Evolutionary conservation across 106 monocot genomes (phyloP), one percentile per base, ranked within the genome.

Genomic region (Cymbidium sinense): DNA sequence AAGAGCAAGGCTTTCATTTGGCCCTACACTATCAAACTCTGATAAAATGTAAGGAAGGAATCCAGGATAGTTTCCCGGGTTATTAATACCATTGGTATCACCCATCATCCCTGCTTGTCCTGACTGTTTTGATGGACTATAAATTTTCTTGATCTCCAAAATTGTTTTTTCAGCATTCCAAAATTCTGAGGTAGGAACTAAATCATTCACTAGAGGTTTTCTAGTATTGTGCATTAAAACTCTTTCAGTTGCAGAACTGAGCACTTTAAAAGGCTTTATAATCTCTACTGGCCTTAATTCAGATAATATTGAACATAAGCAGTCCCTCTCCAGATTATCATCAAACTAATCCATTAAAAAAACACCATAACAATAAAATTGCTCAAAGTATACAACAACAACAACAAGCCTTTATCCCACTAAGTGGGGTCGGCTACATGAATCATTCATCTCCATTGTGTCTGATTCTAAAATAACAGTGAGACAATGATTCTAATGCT

Each of bases 261-360:
- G 88, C 47, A 87, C 76, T 72, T 89, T 90, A 64, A 72, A 81
- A 50, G 98, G 98, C 75, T 90, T 94, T 81, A 99, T 85, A 41
- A 99, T 90, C 85, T 99, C 98, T 8, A 90, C 94, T 35, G 98
- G 98, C 79, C 94, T 90, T 71, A 99, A 69, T 79, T 99, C 98
- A 39, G 94, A 87, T 62, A 99, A 86, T 75, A 99, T 77, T 70
- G 92, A 85, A 64, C 92, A 92, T 51, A 99, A 79, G 39, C 82
- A 84, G 44, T 89, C 84, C 37, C 94, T 88, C 15, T 99, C 98
- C 5, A 64, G 31, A 79, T 90, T 90, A 87, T 99, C 98, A 87
- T 87, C 84, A 79, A 99, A 87, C 98, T 99, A 82, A 44, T 36
- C 79, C 30, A 79, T 73, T 34, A 65, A 80, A 33, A 41, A 47